Evolutionary conservation across 2,329 filamentous ascomycete species (phyloP), one percentile per base, ranked within the genome.

Genomic region (Aspergillus brasiliensis): DNA sequence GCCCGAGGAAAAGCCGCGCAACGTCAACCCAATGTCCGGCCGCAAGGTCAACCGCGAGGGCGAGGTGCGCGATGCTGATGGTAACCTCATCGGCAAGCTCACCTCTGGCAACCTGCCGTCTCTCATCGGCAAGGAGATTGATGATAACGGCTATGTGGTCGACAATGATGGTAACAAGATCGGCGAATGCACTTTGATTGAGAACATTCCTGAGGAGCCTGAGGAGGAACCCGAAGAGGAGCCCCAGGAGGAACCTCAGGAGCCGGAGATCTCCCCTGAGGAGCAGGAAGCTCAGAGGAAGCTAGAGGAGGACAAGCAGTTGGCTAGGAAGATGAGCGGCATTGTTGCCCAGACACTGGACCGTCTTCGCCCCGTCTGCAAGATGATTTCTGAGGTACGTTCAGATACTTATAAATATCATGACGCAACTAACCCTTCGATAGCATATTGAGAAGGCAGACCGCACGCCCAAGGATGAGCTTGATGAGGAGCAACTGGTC

Each of bases 401-500:
- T 21, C 28, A 17, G 3, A 11, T 19, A 8, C 38, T 25, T 5
- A n/a, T 15, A 25, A 23, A 58, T 37, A n/a, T 56, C 19, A 17
- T 51, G 23, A 51, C 56, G 53, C 62, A 51, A 63, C 56, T 64
- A 62, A 65, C 27, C 44, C 47, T 8, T 23, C 15, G 61, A 47
- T 65, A 91, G 86, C 84, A 89, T 78, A 90, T 96, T 69, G 91
- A 96, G 68, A 83, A 83, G 57, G 91, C 91, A 27, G 91, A 97
- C 75, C 86, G 87, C 65, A 91, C 89, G 27, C 89, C 90, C 46
- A 90, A 91, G 77, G 91, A 96, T 4, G 92, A 97, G 68, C 88
- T 94, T 23, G 92, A 97, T 71, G 93, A 97, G 74, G 91, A 97
- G 71, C 85, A 91, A 67, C 86, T 97, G 5, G 92, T 97, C 71